Percentiles rank a stretch among this genome's conserved stretches.
Conservation (phyloP, 2,329 filamentous ascomycete species). For the Cordyceps pruinosa region DNA sequence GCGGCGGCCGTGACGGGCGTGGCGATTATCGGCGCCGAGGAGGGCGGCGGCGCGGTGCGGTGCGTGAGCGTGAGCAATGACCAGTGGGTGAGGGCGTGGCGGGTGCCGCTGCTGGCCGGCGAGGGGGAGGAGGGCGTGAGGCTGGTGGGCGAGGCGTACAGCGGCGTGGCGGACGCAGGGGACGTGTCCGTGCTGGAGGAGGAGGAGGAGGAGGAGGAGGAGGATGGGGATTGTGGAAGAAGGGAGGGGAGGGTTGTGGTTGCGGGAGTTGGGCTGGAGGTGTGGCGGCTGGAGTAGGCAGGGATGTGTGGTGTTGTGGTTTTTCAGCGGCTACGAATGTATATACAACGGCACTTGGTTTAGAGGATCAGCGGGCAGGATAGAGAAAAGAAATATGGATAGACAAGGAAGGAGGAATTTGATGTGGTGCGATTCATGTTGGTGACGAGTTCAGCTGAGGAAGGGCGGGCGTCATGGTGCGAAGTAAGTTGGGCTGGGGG, state of each 20-base stretch:
- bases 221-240: neutral
- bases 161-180: slow-evolving; percentile 54
- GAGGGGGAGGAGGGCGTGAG: slow-evolving; percentile 23
- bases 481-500: too few relatives aligned
- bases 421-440: too few relatives aligned
- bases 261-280: slow-evolving; percentile 41
- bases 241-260: slow-evolving; percentile 26
- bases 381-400: too few relatives aligned
- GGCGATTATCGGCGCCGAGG: slow-evolving; percentile 28
- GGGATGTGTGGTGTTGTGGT: too few relatives aligned
- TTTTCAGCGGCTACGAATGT: too few relatives aligned
- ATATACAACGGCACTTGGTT: too few relatives aligned
- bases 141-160: slow-evolving; percentile 45
- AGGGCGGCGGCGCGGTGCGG: slow-evolving; percentile 17
- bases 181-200: slow-evolving; percentile 37
- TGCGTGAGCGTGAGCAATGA: slow-evolving; percentile 51
- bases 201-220: neutral
- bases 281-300: slow-evolving; percentile 30
- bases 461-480: too few relatives aligned
- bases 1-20: slow-evolving; percentile 63
- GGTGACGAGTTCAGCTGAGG: too few relatives aligned
- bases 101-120: too few relatives aligned
- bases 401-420: too few relatives aligned
- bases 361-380: too few relatives aligned
- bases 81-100: slow-evolving; percentile 53